Evolutionary conservation across 768 basidiomycete genomes (phyloP).

Genomic region (Collybiopsis luxurians): DNA sequence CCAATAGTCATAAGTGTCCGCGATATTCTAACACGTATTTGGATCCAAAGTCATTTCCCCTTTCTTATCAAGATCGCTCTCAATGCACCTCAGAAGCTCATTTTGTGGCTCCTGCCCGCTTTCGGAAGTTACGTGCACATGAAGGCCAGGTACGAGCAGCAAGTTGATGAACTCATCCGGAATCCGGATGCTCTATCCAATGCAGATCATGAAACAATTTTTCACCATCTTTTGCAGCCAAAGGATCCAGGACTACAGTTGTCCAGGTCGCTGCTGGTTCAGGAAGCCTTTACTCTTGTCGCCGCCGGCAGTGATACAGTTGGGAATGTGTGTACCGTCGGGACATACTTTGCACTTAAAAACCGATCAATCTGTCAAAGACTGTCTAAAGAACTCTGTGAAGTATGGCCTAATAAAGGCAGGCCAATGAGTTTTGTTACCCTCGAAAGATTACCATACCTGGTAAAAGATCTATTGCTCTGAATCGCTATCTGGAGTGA

Average conservation of each 20-base stretch:
- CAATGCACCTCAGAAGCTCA: constrained; percentile 16
- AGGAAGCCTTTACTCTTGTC: constrained; percentile 34
- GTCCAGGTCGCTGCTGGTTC: constrained; percentile 12
- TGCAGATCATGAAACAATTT: constrained; percentile 33
- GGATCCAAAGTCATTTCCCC: constrained; percentile 20
- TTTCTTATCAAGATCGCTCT: constrained; percentile 16
- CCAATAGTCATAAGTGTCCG: constrained; percentile 22
- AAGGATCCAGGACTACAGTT: background rate
- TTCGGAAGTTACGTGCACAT: constrained; percentile 15
- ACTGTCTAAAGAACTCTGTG: constrained; percentile 30
- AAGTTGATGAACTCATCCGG: constrained; percentile 23
- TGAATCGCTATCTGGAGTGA: too few relatives aligned
- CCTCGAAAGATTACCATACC: constrained; percentile 39
- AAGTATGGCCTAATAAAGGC: constrained; percentile 35
- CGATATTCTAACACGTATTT: constrained; percentile 2
- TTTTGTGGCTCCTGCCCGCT: constrained; percentile 10
- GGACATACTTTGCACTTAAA: constrained; percentile 32
- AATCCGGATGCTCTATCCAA: constrained; percentile 22
- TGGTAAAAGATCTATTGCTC: constrained; percentile 24
- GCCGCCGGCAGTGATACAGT: constrained; percentile 37
- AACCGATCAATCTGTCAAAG: constrained; percentile 21
- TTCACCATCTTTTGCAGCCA: constrained; percentile 26
- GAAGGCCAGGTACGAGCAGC: constrained; percentile 11
- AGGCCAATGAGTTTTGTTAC: constrained; percentile 20
- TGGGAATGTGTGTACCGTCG: constrained; percentile 34